Conservation (phyloP, 2,329 filamentous ascomycete genomes). For the Claviceps paspali region DNA sequence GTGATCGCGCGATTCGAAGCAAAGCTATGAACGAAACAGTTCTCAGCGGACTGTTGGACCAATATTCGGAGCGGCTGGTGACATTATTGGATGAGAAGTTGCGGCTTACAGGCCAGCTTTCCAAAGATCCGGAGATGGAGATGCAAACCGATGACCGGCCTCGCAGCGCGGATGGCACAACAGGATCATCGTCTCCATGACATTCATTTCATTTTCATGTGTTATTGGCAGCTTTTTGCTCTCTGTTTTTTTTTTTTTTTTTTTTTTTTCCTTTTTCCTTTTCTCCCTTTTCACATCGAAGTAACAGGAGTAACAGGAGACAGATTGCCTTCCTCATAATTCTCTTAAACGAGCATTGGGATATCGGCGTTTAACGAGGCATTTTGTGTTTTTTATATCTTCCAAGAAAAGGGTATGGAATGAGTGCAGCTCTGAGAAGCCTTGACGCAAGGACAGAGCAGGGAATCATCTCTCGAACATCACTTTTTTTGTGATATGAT, state of each 20-base stretch:
- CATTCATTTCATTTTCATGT: slow-evolving; percentile 8
- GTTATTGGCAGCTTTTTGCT: background rate
- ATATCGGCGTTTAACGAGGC: slow-evolving; percentile 6
- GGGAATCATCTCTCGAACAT: slow-evolving; percentile 7
- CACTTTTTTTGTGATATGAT: slow-evolving; percentile 18
- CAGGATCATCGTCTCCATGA: slow-evolving; percentile 20
- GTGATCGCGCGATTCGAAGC: slow-evolving; percentile 38
- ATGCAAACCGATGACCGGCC: slow-evolving; percentile 16
- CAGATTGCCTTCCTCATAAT: background rate
- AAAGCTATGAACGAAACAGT: slow-evolving; percentile 41
- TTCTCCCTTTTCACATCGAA: too few species aligned
- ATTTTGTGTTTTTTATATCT: background rate
- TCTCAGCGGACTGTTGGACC: slow-evolving; percentile 51
- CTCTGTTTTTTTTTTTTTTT: background rate
- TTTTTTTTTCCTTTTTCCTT: background rate
- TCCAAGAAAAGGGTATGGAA: background rate
- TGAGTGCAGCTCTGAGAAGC: background rate
- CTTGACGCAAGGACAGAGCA: slow-evolving; percentile 4
- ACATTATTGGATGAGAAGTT: slow-evolving; percentile 60
- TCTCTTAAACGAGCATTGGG: background rate
- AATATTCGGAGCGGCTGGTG: slow-evolving; percentile 60
- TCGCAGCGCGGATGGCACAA: slow-evolving; percentile 19
- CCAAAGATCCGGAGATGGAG: slow-evolving; percentile 15
- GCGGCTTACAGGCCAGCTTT: slow-evolving; percentile 26
- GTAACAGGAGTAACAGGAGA: background rate